Conservation (phyloP, 1,139 yeast species). For the Yamadazyma diddensiae region DNA sequence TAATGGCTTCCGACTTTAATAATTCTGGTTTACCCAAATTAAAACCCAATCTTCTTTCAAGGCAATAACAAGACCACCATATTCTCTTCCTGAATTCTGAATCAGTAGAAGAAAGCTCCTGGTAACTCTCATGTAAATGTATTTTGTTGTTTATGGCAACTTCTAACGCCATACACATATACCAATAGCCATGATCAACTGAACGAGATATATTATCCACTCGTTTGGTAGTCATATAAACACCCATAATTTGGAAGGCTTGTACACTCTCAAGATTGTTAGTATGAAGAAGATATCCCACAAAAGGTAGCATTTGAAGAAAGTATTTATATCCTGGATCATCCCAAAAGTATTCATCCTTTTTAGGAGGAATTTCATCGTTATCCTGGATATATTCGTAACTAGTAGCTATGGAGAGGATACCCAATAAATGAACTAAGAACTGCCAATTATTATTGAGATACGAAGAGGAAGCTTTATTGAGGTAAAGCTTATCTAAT, state of each 20-base stretch:
- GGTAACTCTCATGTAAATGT: constrained; percentile 8
- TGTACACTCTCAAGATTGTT: constrained; percentile 16
- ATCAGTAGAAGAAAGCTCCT: constrained; percentile 8
- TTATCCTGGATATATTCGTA: constrained; percentile 40
- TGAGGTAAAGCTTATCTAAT: constrained; percentile 7
- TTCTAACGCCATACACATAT: constrained; percentile 17
- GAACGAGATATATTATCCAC: constrained; percentile 13
- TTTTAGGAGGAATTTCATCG: constrained; percentile 27
- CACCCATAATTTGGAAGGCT: constrained; percentile 15
- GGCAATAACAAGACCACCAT: constrained; percentile 20
- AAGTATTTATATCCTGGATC: constrained; percentile 18
- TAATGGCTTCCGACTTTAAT: constrained; percentile 13
- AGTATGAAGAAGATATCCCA: constrained; percentile 16
- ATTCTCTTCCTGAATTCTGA: constrained; percentile 14
- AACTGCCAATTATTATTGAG: constrained; percentile 14
- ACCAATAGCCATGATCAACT: constrained; percentile 17
- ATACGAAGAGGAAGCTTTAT: constrained; percentile 11
- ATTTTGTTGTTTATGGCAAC: constrained; percentile 16
- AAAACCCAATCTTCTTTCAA: constrained; percentile 17
- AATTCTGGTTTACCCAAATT: constrained; percentile 16
- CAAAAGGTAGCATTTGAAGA: constrained; percentile 16
- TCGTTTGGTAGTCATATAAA: constrained; percentile 18
- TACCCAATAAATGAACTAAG: constrained; percentile 12
- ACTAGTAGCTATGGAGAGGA: constrained; percentile 16
- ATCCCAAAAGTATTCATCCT: constrained; percentile 15